phyloP scores from a whole-genome alignment of 2,329 filamentous ascomycete species.

The Ophiognomonia clavigignenti-juglandacearum region DNA sequence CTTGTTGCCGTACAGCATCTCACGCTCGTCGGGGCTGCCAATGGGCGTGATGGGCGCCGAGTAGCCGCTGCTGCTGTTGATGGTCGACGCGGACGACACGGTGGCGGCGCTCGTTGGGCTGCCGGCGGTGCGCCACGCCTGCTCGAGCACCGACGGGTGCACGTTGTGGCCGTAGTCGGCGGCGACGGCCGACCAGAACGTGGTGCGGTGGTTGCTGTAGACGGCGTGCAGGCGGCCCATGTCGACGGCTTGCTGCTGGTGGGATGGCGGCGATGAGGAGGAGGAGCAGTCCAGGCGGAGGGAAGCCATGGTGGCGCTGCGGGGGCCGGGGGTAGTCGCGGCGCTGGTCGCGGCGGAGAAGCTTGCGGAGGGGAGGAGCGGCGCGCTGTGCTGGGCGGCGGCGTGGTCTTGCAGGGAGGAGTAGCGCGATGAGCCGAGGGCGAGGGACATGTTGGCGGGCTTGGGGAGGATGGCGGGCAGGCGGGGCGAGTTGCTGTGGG shows the following conservation, averaged over 20 bases:
- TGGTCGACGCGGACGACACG: conserved; percentile 14
- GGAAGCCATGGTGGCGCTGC: conserved; percentile 29
- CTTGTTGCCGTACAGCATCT: conserved; percentile 24
- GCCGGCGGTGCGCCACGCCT: conserved; percentile 57
- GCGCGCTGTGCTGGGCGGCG: conserved; percentile 38
- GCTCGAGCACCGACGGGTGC: conserved; percentile 61
- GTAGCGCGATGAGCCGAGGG: conserved; percentile 31
- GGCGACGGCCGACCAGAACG: conserved; percentile 70
- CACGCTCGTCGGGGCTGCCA: conserved; percentile 46
- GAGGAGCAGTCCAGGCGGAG: conserved; percentile 57
- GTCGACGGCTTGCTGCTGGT: conserved; percentile 47
- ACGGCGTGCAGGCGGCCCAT: conserved; percentile 62
- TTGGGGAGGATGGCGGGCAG: conserved; percentile 63
- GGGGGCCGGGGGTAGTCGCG: conserved; percentile 31
- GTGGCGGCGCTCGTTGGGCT: conserved; percentile 25
- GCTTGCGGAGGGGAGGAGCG: conserved; percentile 38
- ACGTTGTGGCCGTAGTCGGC: conserved; percentile 63
- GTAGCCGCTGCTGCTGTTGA: conserved; percentile 25
- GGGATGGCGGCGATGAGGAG: conserved; percentile 24
- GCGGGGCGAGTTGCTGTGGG: conserved; percentile 39
- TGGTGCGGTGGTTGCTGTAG: conserved; percentile 63
- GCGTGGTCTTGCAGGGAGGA: conserved; percentile 33
- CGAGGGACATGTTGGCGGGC: conserved; percentile 48
- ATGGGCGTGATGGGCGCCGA: conserved; percentile 48
- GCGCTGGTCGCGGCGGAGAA: conserved; percentile 25